Evolutionary conservation across 441 rosid species (phyloP).

Genomic region (Brassica hybrid): DNA sequence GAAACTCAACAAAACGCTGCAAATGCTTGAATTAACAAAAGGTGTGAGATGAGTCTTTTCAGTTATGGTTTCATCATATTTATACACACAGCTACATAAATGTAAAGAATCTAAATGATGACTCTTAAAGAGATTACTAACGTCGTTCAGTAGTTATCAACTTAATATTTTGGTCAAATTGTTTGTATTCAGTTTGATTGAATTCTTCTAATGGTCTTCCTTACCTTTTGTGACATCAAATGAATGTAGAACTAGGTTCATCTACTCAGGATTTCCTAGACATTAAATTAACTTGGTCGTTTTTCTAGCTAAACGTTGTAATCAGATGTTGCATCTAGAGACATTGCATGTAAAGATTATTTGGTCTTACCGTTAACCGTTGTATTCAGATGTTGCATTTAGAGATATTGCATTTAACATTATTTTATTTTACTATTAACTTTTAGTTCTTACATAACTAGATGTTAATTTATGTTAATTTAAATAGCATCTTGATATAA

Average conservation of each 20-base stretch:
- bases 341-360: not conserved
- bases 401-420: too few species aligned
- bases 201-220: not conserved
- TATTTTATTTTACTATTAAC: too few species aligned
- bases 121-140: not conserved
- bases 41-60: not conserved
- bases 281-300: not conserved
- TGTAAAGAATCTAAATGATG: not conserved
- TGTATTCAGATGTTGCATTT: not conserved
- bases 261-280: not conserved
- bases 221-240: constrained; percentile 3
- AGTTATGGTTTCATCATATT: not conserved
- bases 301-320: not conserved
- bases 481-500: too few species aligned
- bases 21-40: not conserved
- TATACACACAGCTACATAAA: not conserved
- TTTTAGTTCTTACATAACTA: too few species aligned
- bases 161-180: not conserved
- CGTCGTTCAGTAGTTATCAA: not conserved
- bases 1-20: not conserved
- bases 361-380: not conserved
- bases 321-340: not conserved
- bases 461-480: too few species aligned
- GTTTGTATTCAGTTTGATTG: not conserved
- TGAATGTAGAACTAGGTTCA: constrained; percentile 1